Evolutionary conservation across 306 rosid genomes (phyloP), one percentile per base, ranked within the genome.

Genomic region (Cucumis cinereus): DNA sequence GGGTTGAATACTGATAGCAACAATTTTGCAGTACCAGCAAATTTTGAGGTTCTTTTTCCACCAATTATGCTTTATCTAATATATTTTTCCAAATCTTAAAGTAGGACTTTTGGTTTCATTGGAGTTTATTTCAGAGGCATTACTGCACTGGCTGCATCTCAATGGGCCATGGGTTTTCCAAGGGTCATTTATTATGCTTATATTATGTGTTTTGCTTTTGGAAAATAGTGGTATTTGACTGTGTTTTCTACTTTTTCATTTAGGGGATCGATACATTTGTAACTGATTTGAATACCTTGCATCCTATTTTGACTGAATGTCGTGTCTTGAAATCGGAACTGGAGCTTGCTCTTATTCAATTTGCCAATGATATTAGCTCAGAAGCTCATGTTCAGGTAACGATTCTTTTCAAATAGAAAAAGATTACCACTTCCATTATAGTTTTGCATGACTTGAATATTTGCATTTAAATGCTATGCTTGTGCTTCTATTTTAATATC

Each of bases 301-400:
- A 93, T 86, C 97, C 98, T 45, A 81, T 91, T 86, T 81, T 93
- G 86, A 86, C 92, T 58, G 98, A 91, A 84, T 87, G 98, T 77
- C 93, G 97, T 55, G 98, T 93, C 62, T 78, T 86, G 77, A 93
- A 93, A 87, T 87, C 98, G 14, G 88, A 91, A n/a, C 78, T 85
- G 84, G 97, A 93, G 85, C 89, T 93, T 85, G 87, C 89, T 43
- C 79, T 89, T 75, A 89, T 93, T 82, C 97, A 91, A 81, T 93
- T 73, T 88, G 96, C 96, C 61, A 93, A 91, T 82, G 97, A 88
- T 83, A 91, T 93, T 78, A 93, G 97, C 85, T 93, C 98, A 35
- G 92, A 93, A 86, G 96, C 93, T 82, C 97, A 93, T 86, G 80
- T 93, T 61, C 91, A 89, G 93, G 97, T 93, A 86, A 82, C 52